These are phyloP conservation scores for Phaeoacremonium minimum DNA, from an alignment of 2,329 filamentous ascomycete species.

Conservation along the genomic window DNA sequence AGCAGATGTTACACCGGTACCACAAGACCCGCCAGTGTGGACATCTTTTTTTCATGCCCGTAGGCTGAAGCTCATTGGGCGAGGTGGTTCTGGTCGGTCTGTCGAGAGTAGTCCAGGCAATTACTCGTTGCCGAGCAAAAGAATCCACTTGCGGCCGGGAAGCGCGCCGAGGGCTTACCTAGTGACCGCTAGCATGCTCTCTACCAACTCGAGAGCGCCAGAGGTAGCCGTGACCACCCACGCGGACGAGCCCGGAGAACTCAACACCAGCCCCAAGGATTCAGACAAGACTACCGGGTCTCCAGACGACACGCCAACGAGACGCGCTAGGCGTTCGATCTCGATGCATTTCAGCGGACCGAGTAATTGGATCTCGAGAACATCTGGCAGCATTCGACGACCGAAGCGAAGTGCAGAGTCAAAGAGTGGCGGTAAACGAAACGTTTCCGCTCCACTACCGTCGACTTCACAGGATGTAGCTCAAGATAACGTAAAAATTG, in stretches of 20 bases:
- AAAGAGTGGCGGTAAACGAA: slow-evolving; percentile 39
- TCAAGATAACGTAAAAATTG: slow-evolving; percentile 16
- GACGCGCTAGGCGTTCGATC: slow-evolving; percentile 45
- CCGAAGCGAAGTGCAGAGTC: slow-evolving; percentile 44
- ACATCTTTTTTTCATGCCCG: slow-evolving; percentile 54
- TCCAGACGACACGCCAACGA: slow-evolving; percentile 35
- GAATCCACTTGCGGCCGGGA: slow-evolving; percentile 17
- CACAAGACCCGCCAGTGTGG: slow-evolving; percentile 31
- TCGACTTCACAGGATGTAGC: slow-evolving; percentile 17
- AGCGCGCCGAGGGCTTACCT: slow-evolving; percentile 26
- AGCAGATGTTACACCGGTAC: slow-evolving; percentile 8
- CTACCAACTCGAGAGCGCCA: slow-evolving; percentile 7
- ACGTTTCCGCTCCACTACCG: slow-evolving; percentile 49
- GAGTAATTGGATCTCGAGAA: slow-evolving; percentile 51
- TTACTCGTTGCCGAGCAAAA: slow-evolving; percentile 25
- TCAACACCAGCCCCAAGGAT: not conserved
- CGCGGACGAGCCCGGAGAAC: not conserved
- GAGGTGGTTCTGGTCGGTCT: slow-evolving; percentile 18
- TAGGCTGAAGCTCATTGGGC: slow-evolving; percentile 20
- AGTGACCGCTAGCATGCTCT: slow-evolving; percentile 23
- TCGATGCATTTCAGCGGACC: slow-evolving; percentile 58
- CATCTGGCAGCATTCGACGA: slow-evolving; percentile 51
- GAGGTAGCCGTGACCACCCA: not conserved
- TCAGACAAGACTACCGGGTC: slow-evolving; percentile 14
- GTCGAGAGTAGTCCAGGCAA: slow-evolving; percentile 24